Base-by-base conservation (phyloP, 78 protist species). In the Thecamonas trahens region DNA sequence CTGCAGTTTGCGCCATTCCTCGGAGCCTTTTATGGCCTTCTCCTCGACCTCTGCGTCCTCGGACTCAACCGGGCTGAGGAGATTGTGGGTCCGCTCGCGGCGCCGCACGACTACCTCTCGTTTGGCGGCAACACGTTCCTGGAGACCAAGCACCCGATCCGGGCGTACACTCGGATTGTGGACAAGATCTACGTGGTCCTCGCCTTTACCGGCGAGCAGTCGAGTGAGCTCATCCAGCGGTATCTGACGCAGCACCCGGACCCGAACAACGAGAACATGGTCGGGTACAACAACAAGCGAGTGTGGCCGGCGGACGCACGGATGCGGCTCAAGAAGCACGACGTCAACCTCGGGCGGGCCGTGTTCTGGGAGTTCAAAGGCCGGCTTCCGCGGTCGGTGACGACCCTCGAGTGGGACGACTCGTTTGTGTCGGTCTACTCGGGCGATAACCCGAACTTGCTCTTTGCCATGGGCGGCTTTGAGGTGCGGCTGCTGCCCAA, bases 281-380 rank as follows among this genome's bases (percentile, higher is more conserved):
- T 94, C 61, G 98, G 98, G 4, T 96, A 93, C 89, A 92, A 94
- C 79, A 97, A 97, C 88, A 94, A 93, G 64, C 92, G 91, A 79
- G 93, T 98, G 82, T 98, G 99, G 99, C 99, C 99, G 29, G 79
- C 98, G 37, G 99, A 98, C 68, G 55, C 86, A 26, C 82, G 99
- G 42, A 98, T 98, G 99, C 89, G 99, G 26, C 78, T 91, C 45
- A 83, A 83, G 84, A 77, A 72, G 44, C 88, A 77, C 63, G 99
- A 98, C 77, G 99, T 97, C 68, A 94, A 97, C 58, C 82, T 98
- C 5, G 99, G 99, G 57, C 80, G 98, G 49, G 99, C 99, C 7
- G 96, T 93, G 42, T 96, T 96, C 77, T 97, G 99, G 99, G 80
- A 87, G 38, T 74, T 96, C 65, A 81, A 87, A 73, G 95, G 92